Percentiles rank a stretch among this genome's conserved stretches.
phyloP scores from a whole-genome alignment of 805 yeast species.

The Yueomyces sinensis region DNA sequence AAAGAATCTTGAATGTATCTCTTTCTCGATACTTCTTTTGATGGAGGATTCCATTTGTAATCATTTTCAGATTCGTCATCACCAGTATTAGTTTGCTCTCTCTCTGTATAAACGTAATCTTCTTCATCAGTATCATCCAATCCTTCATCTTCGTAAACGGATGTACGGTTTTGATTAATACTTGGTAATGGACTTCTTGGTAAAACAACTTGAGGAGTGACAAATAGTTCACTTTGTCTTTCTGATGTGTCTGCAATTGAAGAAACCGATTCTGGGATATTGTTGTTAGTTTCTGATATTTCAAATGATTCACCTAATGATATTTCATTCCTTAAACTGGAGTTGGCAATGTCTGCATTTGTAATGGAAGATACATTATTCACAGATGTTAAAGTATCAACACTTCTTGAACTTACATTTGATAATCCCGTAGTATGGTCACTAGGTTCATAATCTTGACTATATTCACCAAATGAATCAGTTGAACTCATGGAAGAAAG shows the following conservation, averaged over 20 bases:
- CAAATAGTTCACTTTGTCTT: too few species aligned
- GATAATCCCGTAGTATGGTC: too few species aligned
- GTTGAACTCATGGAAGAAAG: too few species aligned
- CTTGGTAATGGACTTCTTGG: too few species aligned
- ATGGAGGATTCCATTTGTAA: constrained; percentile 38
- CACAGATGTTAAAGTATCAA: too few species aligned
- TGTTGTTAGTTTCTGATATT: not conserved
- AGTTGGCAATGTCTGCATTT: not conserved
- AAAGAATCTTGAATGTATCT: constrained; percentile 38
- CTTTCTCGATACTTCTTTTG: constrained; percentile 24
- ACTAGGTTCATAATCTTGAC: too few species aligned
- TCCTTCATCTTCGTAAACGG: constrained; percentile 19
- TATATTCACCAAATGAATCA: too few species aligned
- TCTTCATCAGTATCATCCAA: constrained; percentile 15
- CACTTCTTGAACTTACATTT: too few species aligned
- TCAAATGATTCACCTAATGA: not conserved
- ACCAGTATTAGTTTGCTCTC: constrained; percentile 4
- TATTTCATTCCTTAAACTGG: not conserved
- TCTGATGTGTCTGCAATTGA: too few species aligned
- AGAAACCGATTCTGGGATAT: too few species aligned
- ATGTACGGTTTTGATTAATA: constrained; percentile 6
- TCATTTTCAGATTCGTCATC: constrained; percentile 17
- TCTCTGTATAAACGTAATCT: constrained; percentile 8
- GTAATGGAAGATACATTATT: too few species aligned
- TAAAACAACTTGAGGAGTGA: too few species aligned